Percentiles rank a stretch among this genome's conserved stretches.
Evolutionary conservation across 1,284 basidiomycete genomes (phyloP).

Genomic region (Naganishia cerealis): DNA sequence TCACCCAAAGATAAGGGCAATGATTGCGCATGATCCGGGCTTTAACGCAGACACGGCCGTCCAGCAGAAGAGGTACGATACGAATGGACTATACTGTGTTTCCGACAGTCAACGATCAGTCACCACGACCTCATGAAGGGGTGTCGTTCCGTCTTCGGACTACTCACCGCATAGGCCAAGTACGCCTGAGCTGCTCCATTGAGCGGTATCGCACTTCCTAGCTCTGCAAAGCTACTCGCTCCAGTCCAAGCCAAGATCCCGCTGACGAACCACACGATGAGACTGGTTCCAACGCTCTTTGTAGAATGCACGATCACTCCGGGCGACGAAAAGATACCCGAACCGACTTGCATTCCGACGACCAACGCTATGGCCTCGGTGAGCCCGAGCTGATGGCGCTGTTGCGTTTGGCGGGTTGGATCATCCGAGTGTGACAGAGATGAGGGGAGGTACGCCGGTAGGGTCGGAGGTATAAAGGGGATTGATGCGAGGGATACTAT

Average conservation of each 20-base stretch:
- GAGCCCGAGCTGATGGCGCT: constrained; percentile 28
- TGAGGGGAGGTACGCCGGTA: constrained; percentile 30
- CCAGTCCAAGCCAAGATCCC: constrained; percentile 89
- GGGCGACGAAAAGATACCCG: constrained; percentile 89
- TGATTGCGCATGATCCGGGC: constrained; percentile 61
- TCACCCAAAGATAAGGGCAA: constrained; percentile 61
- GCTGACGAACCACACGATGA: constrained; percentile 74
- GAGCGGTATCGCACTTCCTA: constrained; percentile 60
- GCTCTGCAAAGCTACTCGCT: constrained; percentile 73
- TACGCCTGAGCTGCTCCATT: constrained; percentile 89
- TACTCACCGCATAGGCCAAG: constrained; percentile 68
- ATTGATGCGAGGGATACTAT: constrained; percentile 13
- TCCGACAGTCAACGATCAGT: constrained; percentile 2
- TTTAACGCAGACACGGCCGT: constrained; percentile 83
- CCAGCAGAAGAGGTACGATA: constrained; percentile 85
- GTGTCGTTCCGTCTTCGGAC: background rate
- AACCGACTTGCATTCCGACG: constrained; percentile 82
- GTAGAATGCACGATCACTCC: constrained; percentile 86
- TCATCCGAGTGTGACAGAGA: constrained; percentile 17
- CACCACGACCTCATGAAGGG: constrained; percentile 12
- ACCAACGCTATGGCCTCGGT: constrained; percentile 74
- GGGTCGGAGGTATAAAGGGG: constrained; percentile 10
- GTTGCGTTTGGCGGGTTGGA: background rate
- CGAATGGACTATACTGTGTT: constrained; percentile 70
- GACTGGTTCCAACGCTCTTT: constrained; percentile 77